phyloP scores from a whole-genome alignment of 2,329 filamentous ascomycete genomes.

The Penicillium capsulatum region DNA sequence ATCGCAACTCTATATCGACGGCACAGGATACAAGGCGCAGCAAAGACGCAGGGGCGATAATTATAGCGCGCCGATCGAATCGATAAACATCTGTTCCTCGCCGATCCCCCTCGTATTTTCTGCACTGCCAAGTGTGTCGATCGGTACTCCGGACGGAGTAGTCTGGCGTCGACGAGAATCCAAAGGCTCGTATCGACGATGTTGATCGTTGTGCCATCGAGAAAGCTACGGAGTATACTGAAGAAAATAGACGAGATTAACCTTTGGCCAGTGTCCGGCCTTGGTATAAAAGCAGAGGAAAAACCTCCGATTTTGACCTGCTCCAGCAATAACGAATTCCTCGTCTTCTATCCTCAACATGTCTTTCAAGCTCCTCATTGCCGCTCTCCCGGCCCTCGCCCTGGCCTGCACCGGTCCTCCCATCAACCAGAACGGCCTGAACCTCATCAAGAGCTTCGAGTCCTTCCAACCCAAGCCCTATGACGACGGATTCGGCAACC shows the following conservation, averaged over 20 bases:
- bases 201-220: not conserved
- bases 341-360: too few relatives aligned
- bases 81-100: not conserved
- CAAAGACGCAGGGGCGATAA: constrained; percentile 1
- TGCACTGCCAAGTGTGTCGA: too few relatives aligned
- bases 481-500: constrained; percentile 45
- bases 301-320: too few relatives aligned
- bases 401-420: constrained; percentile 9
- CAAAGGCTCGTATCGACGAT: not conserved
- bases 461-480: constrained; percentile 29
- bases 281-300: too few relatives aligned
- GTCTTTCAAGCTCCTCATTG: constrained; percentile 5
- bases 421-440: constrained; percentile 34
- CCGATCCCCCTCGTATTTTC: too few relatives aligned
- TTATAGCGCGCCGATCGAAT: constrained; percentile 2
- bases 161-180: too few relatives aligned
- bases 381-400: constrained; percentile 3
- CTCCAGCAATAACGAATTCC: too few relatives aligned
- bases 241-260: too few relatives aligned
- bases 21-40: not conserved
- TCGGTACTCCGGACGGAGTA: too few relatives aligned
- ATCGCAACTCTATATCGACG: constrained; percentile 1
- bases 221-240: too few relatives aligned
- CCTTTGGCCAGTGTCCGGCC: too few relatives aligned
- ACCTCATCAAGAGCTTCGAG: constrained; percentile 39